These are phyloP conservation scores for Guyanaporus albipodus DNA, from an alignment of 768 basidiomycete genomes.

Conservation along the genomic window DNA sequence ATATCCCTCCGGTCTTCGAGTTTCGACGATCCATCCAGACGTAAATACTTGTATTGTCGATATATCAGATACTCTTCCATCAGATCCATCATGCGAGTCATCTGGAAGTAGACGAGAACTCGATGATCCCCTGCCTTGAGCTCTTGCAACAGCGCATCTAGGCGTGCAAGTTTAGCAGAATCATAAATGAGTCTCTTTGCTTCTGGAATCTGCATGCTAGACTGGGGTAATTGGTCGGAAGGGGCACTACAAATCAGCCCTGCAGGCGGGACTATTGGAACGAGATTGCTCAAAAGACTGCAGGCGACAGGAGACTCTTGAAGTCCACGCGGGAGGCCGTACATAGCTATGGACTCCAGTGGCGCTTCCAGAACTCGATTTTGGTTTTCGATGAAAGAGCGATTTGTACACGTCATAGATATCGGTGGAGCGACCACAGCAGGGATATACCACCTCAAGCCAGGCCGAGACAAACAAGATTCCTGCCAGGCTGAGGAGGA, in stretches of 20 bases:
- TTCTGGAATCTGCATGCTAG: conserved; percentile 90
- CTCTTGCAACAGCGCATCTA: conserved; percentile 86
- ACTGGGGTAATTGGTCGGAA: conserved; percentile 67
- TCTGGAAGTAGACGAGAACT: conserved; percentile 97
- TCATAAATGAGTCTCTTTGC: conserved; percentile 94
- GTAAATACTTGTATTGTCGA: conserved; percentile 92
- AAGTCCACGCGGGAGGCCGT: conserved; percentile 72
- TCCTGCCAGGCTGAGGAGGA: conserved; percentile 55
- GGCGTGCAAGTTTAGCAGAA: conserved; percentile 90
- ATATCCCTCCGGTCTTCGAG: conserved; percentile 96
- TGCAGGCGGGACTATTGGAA: conserved; percentile 58
- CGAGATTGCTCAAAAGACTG: conserved; percentile 39
- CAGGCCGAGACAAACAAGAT: conserved; percentile 80
- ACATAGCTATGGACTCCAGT: conserved; percentile 72
- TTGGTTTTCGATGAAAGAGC: conserved; percentile 75
- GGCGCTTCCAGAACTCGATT: conserved; percentile 58
- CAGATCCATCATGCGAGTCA: conserved; percentile 99
- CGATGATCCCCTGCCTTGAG: conserved; percentile 92
- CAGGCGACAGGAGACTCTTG: conserved; percentile 56
- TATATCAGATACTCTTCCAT: conserved; percentile 99
- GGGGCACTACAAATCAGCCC: conserved; percentile 72
- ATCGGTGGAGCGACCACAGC: conserved; percentile 83
- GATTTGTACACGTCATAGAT: conserved; percentile 63
- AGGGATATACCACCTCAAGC: conserved; percentile 84
- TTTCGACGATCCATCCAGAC: conserved; percentile 91